Conservation (phyloP, 768 basidiomycete species). For the Chlorophyllum brunneum region DNA sequence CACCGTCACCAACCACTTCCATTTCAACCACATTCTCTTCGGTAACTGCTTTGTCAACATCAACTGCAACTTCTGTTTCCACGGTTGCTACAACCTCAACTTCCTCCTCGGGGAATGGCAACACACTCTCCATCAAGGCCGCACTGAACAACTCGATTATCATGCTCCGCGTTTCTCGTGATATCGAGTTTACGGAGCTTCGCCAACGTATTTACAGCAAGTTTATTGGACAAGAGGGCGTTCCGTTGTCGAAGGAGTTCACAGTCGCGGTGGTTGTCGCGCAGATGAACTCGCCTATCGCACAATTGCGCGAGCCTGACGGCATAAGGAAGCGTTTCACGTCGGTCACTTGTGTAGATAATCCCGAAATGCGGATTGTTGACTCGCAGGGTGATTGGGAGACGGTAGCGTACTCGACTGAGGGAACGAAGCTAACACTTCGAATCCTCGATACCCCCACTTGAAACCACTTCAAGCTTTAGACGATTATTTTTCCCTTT, state of each 20-base stretch:
- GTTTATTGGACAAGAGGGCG: slow-evolving; percentile 57
- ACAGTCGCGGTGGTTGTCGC: slow-evolving; percentile 46
- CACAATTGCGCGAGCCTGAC: slow-evolving; percentile 3
- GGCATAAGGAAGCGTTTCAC: slow-evolving; percentile 25
- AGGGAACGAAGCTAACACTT: slow-evolving; percentile 52
- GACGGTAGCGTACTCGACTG: slow-evolving; percentile 36
- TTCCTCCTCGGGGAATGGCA: slow-evolving; percentile 19
- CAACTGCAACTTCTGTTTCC: slow-evolving; percentile 17
- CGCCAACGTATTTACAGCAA: slow-evolving; percentile 61
- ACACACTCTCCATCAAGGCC: slow-evolving; percentile 58
- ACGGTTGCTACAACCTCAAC: slow-evolving; percentile 26
- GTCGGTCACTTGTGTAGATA: slow-evolving; percentile 27
- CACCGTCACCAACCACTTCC: slow-evolving; percentile 32
- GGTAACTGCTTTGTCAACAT: slow-evolving; percentile 18
- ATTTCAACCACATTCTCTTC: slow-evolving; percentile 22
- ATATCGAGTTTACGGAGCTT: slow-evolving; percentile 46
- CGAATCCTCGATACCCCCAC: slow-evolving; percentile 43
- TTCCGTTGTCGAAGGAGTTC: slow-evolving; percentile 52
- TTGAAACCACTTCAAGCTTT: slow-evolving; percentile 7
- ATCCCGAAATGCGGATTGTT: slow-evolving; percentile 43
- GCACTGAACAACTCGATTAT: slow-evolving; percentile 58
- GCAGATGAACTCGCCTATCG: slow-evolving; percentile 11
- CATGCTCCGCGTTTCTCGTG: slow-evolving; percentile 50
- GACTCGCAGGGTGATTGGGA: slow-evolving; percentile 61
- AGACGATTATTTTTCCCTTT: no score